Evolutionary conservation across 2,329 filamentous ascomycete genomes (phyloP).

Genomic region (Monilinia fructigena): DNA sequence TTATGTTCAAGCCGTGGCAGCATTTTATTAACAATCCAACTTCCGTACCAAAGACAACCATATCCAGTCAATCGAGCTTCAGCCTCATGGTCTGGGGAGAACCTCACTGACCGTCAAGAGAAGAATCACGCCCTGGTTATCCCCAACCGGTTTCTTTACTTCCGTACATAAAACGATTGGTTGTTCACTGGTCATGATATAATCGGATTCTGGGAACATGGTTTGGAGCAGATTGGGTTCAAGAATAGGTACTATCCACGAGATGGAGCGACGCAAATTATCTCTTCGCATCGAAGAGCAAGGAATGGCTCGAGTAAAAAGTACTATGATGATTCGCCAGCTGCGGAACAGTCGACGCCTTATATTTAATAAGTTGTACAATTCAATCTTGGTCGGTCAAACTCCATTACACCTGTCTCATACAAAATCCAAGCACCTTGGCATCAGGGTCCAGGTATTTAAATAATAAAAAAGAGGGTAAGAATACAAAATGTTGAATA

Average conservation of each 20-base stretch:
- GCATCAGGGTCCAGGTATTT: background rate
- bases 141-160: conserved; percentile 62
- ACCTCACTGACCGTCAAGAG: conserved; percentile 38
- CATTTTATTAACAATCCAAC: conserved; percentile 87
- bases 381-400: background rate
- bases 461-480: background rate
- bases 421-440: background rate
- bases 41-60: conserved; percentile 73
- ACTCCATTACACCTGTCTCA: background rate
- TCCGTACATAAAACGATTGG: conserved; percentile 85
- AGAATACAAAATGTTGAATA: conserved; percentile 6
- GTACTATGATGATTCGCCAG: conserved; percentile 79
- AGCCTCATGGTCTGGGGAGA: conserved; percentile 42
- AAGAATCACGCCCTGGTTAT: conserved; percentile 26
- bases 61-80: conserved; percentile 45
- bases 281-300: conserved; percentile 90
- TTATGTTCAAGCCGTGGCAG: conserved; percentile 81
- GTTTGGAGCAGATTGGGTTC: conserved; percentile 89
- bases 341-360: conserved; percentile 62
- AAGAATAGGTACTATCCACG: conserved; percentile 76
- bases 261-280: conserved; percentile 92
- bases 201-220: conserved; percentile 87
- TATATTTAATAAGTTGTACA: conserved; percentile 48
- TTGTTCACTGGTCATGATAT: conserved; percentile 89
- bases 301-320: conserved; percentile 92